Evolutionary conservation across 371 early-diverging fungal species (phyloP).

Genomic region (Saksenaea vasiformis): DNA sequence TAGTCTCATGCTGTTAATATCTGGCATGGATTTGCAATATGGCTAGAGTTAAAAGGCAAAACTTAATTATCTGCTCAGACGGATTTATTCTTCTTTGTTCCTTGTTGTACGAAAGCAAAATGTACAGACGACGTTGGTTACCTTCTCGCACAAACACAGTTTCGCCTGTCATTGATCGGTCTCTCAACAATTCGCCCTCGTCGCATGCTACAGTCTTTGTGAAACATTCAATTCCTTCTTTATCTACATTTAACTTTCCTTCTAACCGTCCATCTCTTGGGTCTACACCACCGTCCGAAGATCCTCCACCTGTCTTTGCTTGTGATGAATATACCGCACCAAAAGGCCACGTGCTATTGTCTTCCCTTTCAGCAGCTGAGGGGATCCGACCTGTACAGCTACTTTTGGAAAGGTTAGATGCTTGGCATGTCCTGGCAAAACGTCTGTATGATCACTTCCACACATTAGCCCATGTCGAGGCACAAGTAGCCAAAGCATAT

Average conservation of each 20-base stretch:
- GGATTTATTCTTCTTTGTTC: background rate
- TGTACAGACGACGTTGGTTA: background rate
- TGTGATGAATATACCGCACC: slow-evolving; percentile 13
- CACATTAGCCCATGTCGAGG: slow-evolving; percentile 27
- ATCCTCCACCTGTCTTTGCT: slow-evolving; percentile 36
- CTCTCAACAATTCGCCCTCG: background rate
- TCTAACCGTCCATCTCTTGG: background rate
- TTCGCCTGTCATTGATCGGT: background rate
- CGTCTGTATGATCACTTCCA: slow-evolving; percentile 32
- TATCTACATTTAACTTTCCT: slow-evolving; percentile 35
- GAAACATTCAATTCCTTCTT: slow-evolving; percentile 36
- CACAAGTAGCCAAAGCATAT: slow-evolving; percentile 34
- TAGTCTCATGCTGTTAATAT: background rate
- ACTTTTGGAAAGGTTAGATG: slow-evolving; percentile 36
- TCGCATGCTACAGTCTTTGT: slow-evolving; percentile 17
- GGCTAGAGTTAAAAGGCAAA: background rate
- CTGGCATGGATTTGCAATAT: background rate
- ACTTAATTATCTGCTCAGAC: background rate
- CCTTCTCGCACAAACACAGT: background rate
- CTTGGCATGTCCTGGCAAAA: slow-evolving; percentile 33
- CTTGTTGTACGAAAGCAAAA: background rate
- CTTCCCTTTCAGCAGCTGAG: background rate
- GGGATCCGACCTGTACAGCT: slow-evolving; percentile 37
- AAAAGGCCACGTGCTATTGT: background rate
- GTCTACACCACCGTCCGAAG: background rate